A percentile compares a stretch with the other conserved stretches of the same genome.
Evolutionary conservation across 352 stramenopile genomes (phyloP).

Genomic region (Aphanomyces astaci): DNA sequence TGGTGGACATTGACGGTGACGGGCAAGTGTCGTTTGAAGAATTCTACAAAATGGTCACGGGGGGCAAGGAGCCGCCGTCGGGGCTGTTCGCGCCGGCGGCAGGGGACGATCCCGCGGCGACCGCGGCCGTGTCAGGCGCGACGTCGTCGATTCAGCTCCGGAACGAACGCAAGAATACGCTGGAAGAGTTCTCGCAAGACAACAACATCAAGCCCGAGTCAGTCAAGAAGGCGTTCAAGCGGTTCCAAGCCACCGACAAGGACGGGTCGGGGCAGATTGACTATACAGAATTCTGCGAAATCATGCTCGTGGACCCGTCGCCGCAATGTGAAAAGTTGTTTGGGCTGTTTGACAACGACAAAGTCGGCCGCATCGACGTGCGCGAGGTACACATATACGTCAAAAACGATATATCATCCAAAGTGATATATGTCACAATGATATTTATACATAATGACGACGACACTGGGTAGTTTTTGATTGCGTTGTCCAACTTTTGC

Average conservation of each 20-base stretch:
- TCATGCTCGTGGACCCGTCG: conserved; percentile 90
- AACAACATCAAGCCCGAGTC: conserved; percentile 94
- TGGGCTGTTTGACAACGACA: conserved; percentile 92
- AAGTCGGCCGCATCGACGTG: conserved; percentile 87
- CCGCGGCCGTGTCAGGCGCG: conserved; percentile 28
- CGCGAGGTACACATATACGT: conserved; percentile 45
- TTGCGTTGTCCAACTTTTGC: conserved; percentile 91
- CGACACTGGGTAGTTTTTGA: conserved; percentile 65
- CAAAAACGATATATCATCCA: too few species aligned
- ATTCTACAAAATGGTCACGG: conserved; percentile 94
- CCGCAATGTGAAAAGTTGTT: conserved; percentile 90
- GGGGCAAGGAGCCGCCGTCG: conserved; percentile 85
- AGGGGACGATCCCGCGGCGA: conserved; percentile 29
- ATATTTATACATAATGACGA: neutral
- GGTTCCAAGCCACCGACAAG: conserved; percentile 92
- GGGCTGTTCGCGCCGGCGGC: conserved; percentile 43
- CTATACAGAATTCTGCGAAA: conserved; percentile 96
- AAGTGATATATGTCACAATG: too few species aligned
- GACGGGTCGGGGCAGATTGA: conserved; percentile 92
- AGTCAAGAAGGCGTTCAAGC: conserved; percentile 95
- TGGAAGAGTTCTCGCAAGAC: conserved; percentile 91
- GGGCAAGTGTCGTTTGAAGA: conserved; percentile 92
- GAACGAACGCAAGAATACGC: conserved; percentile 85
- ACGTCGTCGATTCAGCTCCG: conserved; percentile 84
- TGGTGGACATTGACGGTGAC: conserved; percentile 93